Evolutionary conservation across 2,329 filamentous ascomycete species (phyloP), one percentile per base, ranked within the genome.

Genomic region (Monilinia aucupariae): DNA sequence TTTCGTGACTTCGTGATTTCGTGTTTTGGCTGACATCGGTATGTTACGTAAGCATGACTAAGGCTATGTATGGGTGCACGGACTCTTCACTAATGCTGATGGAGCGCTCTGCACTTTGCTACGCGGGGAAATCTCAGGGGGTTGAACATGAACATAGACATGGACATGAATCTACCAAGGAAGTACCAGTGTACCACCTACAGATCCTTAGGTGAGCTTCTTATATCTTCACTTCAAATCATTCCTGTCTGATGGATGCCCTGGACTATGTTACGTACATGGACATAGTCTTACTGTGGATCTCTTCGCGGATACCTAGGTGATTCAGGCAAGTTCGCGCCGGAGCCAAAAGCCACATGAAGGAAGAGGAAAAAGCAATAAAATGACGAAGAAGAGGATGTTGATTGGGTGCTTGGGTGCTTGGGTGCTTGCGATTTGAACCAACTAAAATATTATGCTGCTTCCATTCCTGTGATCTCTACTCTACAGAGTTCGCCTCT

Each of bases 1-100:
- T n/a, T 34, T 15, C 59, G 59, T 48, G 59, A 39, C 39, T 61
- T 54, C 30, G 49, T 37, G 53, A 47, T 47, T 47, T 12, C n/a
- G n/a, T n/a, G n/a, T n/a, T n/a, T n/a, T n/a, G n/a, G n/a, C n/a
- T n/a, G n/a, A n/a, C n/a, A n/a, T 47, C 34, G 4, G 34, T 34
- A 2, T 37, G 2, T 37, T 37, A 37, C 9, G 34, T 37, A 9
- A 37, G 34, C 34, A 4, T 13, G 32, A 45, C 3, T 47, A 32
- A n/a, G n/a, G n/a, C n/a, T n/a, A n/a, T n/a, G n/a, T n/a, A n/a
- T 7, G 27, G 39, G 30, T 43, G 54, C 54, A 56, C 54, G 27
- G 54, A 12, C 41, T n/a, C 15, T 47, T 6, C 10, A 34, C 41
- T 45, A 10, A 45, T 5, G 13, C 17, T 47, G 30, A 56, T 17